Percentiles rank a stretch among this genome's conserved stretches.
Conservation (phyloP, 1,139 yeast genomes). For the Hansenula sp. region DNA sequence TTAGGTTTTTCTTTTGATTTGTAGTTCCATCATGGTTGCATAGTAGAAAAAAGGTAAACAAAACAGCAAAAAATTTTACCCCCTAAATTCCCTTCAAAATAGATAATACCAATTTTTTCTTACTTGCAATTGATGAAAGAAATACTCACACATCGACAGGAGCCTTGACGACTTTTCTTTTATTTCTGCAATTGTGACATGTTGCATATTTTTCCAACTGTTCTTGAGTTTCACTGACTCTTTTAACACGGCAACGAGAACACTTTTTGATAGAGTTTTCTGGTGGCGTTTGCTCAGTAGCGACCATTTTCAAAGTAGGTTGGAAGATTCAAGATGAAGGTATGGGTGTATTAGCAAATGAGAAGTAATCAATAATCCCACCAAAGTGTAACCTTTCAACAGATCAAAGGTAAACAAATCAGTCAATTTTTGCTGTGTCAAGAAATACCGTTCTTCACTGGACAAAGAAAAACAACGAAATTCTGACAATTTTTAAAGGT, state of each 20-base stretch:
- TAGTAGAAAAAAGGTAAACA: background rate
- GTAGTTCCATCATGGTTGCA: too few relatives aligned
- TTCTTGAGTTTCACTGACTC: conserved; percentile 28
- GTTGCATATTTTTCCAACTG: conserved; percentile 35
- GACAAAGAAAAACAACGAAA: background rate
- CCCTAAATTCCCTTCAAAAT: background rate
- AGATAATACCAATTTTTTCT: too few relatives aligned
- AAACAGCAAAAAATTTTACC: background rate
- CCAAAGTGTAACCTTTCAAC: background rate
- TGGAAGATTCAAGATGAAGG: background rate
- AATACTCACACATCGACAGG: conserved; percentile 7
- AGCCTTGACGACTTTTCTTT: conserved; percentile 29
- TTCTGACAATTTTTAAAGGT: conserved; percentile 1
- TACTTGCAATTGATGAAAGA: background rate
- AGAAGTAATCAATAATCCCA: background rate
- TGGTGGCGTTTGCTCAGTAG: background rate
- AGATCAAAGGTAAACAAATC: conserved; percentile 3
- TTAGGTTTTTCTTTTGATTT: background rate
- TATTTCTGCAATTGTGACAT: conserved; percentile 33
- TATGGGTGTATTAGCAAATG: background rate
- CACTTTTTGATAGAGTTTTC: conserved; percentile 28
- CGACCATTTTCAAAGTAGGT: too few relatives aligned
- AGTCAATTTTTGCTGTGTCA: conserved; percentile 7
- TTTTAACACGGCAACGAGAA: conserved; percentile 36
- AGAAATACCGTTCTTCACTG: background rate